Evolutionary conservation across 164 flowering plant genomes (phyloP).

Genomic region (Vitis cinerea): DNA sequence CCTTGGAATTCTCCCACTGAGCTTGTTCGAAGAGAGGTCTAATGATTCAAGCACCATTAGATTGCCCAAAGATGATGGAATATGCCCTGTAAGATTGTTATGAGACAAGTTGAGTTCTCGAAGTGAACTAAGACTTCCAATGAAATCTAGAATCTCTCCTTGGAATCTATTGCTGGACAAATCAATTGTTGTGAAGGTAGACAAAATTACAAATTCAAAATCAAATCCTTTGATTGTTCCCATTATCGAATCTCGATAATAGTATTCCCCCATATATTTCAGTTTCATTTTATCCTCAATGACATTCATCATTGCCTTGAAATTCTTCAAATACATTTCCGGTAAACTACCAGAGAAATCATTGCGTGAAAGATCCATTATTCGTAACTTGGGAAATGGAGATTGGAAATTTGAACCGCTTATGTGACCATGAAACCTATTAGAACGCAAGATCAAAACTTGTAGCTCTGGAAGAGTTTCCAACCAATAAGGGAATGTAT

Average conservation of each 20-base stretch:
- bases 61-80: slow-evolving; percentile 12
- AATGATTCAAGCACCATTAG: slow-evolving; percentile 9
- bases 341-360: slow-evolving; percentile 8
- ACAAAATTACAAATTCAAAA: background rate
- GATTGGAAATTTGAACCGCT: too few species aligned
- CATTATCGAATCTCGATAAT: background rate
- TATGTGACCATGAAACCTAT: background rate
- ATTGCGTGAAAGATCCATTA: slow-evolving; percentile 12
- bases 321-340: background rate
- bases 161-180: slow-evolving; percentile 14
- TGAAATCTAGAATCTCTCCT: slow-evolving; percentile 11
- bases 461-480: background rate
- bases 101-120: background rate
- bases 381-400: background rate
- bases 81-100: background rate
- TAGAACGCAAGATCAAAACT: slow-evolving; percentile 4
- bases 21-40: too few species aligned
- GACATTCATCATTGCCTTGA: background rate
- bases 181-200: slow-evolving; percentile 8
- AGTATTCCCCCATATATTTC: background rate
- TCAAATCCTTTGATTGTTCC: slow-evolving; percentile 1
- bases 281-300: background rate
- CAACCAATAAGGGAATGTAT: slow-evolving; percentile 8
- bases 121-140: slow-evolving; percentile 10
- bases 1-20: too few species aligned